Evolutionary conservation across 2,329 filamentous ascomycete genomes (phyloP).

Genomic region (Sordariomycetes sp.): DNA sequence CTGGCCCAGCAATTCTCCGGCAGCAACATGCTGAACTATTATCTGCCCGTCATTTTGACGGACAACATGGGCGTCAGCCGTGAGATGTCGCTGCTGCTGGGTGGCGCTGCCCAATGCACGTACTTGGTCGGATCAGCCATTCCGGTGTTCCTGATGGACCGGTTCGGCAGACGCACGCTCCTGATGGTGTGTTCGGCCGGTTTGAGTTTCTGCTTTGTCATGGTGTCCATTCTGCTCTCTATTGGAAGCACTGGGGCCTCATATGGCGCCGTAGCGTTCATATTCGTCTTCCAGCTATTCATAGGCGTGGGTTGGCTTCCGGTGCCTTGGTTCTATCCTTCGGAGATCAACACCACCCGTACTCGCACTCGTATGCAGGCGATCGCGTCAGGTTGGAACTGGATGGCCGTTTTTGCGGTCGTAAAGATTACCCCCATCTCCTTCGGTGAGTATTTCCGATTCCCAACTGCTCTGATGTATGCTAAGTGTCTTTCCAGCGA

Average conservation of each 20-base stretch:
- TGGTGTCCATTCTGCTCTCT: neutral
- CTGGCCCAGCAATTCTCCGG: conserved; percentile 17
- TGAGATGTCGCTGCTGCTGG: conserved; percentile 42
- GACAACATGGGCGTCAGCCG: conserved; percentile 26
- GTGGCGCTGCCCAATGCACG: conserved; percentile 29
- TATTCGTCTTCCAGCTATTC: conserved; percentile 15
- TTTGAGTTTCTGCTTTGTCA: conserved; percentile 8
- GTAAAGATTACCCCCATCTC: conserved; percentile 26
- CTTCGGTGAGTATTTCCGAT: neutral
- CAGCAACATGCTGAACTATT: conserved; percentile 11
- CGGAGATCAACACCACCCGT: conserved; percentile 17
- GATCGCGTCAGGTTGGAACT: neutral
- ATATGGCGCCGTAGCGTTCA: neutral
- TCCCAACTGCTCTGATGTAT: no score
- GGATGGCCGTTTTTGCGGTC: conserved; percentile 4
- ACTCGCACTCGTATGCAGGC: neutral
- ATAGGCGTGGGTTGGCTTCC: conserved; percentile 22
- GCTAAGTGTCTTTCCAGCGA: no score
- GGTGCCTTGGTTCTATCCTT: conserved; percentile 30
- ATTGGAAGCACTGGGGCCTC: neutral
- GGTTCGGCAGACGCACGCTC: conserved; percentile 27
- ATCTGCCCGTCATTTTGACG: conserved; percentile 27
- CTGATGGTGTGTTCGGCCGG: conserved; percentile 29
- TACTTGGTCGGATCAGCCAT: conserved; percentile 30
- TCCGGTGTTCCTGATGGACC: conserved; percentile 22